Base-by-base conservation (phyloP, 768 basidiomycete genomes). In the Kwoniella sp. region DNA sequence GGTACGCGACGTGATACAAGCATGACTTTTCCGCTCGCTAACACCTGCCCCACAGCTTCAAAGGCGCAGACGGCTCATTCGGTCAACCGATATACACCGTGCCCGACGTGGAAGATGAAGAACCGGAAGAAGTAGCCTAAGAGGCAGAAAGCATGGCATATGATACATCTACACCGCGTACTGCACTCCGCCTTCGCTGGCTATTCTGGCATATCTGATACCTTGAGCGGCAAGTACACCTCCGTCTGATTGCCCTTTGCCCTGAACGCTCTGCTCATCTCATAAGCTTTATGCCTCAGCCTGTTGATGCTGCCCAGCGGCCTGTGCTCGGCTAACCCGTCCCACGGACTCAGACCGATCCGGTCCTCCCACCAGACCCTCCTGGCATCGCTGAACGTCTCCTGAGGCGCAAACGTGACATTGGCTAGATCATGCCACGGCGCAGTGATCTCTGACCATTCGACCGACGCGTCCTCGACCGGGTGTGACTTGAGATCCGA, bases 51-150 rank as follows among this genome's bases (percentile, higher is more conserved):
- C 33, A 20, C 33, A 64, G 63, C 43, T 59, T 65, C 42, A 40
- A 41, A 29, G 31, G 31, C 9, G 42, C 49, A 27, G 50, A 63
- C 22, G 65, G 60, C 14, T 8, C 28, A 7, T 67, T 67, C 40
- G n/a, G 10, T 0, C 29, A 60, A 29, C 69, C 69, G n/a, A 49
- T 47, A 45, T 67, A 63, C 45, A 67, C 65, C 3, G 50, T 70
- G 39, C 69, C 69, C 1, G 52, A 60, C n/a, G 55, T 65, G 4
- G 65, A 70, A 12, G 69, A 70, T 25, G 69, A 63, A 32, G 59
- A 59, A 17, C 53, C 53, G 11, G 49, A 45, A n/a, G n/a, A n/a
- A n/a, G n/a, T n/a, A n/a, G n/a, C n/a, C n/a, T 33, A n/a, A n/a
- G n/a, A 33, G 32, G 32, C 32, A 33, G 32, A 33, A 33, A 33